Evolutionary conservation across 2,329 filamentous ascomycete species (phyloP), one percentile per base, ranked within the genome.

Genomic region (Diaporthe sp.): DNA sequence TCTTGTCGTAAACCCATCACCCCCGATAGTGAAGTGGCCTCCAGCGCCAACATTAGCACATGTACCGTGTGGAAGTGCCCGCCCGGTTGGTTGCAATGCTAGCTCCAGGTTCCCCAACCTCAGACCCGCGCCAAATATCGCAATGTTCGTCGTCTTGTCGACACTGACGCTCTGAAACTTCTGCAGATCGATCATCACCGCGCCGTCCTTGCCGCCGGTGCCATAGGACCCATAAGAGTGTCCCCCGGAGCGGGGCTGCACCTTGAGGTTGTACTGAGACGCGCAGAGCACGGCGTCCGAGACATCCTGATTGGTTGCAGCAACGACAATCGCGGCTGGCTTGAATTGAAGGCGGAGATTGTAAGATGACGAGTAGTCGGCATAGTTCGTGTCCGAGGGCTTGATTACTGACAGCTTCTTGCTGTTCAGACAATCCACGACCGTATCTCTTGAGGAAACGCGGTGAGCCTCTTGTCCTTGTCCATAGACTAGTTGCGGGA

Each of bases 191-290:
- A 87, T 78, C 19, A 87, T 81, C 22, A 87, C 77, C 17, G 83
- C 82, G 0, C 85, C 84, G 76, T 86, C 81, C 30, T 82, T 80
- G 4, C 85, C 85, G 1, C 85, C 85, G 15, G 82, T 82, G 75
- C 86, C 86, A 72, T 85, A 87, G 52, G 87, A 89, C 0, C 82
- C 89, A 79, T 89, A 90, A 54, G 85, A 87, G 78, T 90, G 89
- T 0, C 89, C 89, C 17, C 89, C 89, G 50, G 85, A 84, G 75
- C 85, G 86, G 4, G 88, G 82, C 57, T 88, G 87, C 3, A 90
- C 86, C 64, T 88, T 87, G 35, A 88, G 80, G 15, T 81, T 80
- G 57, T 80, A 76, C 33, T 83, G 77, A 1, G 79, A 78, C 1
- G 87, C 88, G 73, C 87, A 90, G 55, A 80, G 80, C 19, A 90